Evolutionary conservation across 1,139 yeast genomes (phyloP).

Genomic region (Suhomyces coccinellae): DNA sequence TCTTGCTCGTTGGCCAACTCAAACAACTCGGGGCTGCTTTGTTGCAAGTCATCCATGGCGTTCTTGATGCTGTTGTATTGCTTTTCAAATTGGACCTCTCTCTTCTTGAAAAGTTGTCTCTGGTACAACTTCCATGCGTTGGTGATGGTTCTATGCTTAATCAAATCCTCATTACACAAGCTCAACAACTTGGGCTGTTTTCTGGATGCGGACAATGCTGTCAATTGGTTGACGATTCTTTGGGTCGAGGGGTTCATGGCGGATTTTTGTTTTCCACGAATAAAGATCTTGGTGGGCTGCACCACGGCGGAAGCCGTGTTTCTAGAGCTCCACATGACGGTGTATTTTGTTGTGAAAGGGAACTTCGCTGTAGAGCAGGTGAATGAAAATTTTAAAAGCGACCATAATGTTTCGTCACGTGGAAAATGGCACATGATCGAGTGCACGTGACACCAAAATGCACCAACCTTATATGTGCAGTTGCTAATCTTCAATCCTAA

Average conservation of each 20-base stretch:
- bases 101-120: slow-evolving; percentile 46
- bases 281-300: slow-evolving; percentile 22
- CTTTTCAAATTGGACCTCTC: slow-evolving; percentile 48
- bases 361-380: background rate
- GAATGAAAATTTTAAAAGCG: slow-evolving; percentile 5
- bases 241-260: slow-evolving; percentile 58
- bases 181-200: slow-evolving; percentile 83
- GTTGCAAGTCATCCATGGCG: slow-evolving; percentile 74
- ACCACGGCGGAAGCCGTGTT: background rate
- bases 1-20: slow-evolving; percentile 53
- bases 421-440: background rate
- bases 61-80: slow-evolving; percentile 68
- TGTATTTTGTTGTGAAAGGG: background rate
- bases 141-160: slow-evolving; percentile 81
- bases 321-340: slow-evolving; percentile 4
- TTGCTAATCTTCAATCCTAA: background rate
- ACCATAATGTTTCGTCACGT: no score
- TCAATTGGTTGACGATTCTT: slow-evolving; percentile 69
- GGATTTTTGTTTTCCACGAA: slow-evolving; percentile 40
- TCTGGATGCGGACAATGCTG: slow-evolving; percentile 82
- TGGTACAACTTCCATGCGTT: slow-evolving; percentile 78
- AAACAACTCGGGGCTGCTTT: slow-evolving; percentile 46
- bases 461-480: no score
- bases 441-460: background rate
- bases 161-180: slow-evolving; percentile 74